A percentile compares a stretch with the other conserved stretches of the same genome.
phyloP scores from a whole-genome alignment of 176 grass and related monocot species.

The Carex myosuroides region DNA sequence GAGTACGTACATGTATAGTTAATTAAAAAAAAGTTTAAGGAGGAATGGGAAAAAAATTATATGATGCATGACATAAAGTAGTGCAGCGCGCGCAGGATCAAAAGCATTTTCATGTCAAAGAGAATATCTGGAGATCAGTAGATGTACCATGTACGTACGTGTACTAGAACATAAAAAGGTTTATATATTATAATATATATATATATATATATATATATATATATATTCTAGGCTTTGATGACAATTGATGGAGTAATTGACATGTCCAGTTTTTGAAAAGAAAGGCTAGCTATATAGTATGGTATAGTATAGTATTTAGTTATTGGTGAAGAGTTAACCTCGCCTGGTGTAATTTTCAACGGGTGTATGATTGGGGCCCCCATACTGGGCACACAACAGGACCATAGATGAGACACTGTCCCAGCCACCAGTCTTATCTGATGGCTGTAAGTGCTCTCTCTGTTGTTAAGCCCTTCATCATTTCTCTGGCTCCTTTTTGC shows the following conservation, averaged over 20 bases:
- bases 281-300: neutral
- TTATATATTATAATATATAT: no score
- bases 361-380: conserved; percentile 9
- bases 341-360: neutral
- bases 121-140: neutral
- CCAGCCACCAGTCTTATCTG: conserved; percentile 73
- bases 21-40: neutral
- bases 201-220: no score
- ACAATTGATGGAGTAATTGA: no score
- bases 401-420: conserved; percentile 38
- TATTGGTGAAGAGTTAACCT: neutral
- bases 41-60: neutral
- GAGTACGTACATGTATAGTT: no score
- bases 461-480: conserved; percentile 32
- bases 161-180: neutral
- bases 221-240: neutral
- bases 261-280: neutral
- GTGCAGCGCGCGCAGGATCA: no score
- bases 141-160: neutral
- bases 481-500: conserved; percentile 34
- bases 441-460: conserved; percentile 34
- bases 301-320: neutral
- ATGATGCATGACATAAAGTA: neutral
- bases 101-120: neutral
- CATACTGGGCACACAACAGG: conserved; percentile 12